Evolutionary conservation across 345 rosid species (phyloP).

Genomic region (Salix udensis): DNA sequence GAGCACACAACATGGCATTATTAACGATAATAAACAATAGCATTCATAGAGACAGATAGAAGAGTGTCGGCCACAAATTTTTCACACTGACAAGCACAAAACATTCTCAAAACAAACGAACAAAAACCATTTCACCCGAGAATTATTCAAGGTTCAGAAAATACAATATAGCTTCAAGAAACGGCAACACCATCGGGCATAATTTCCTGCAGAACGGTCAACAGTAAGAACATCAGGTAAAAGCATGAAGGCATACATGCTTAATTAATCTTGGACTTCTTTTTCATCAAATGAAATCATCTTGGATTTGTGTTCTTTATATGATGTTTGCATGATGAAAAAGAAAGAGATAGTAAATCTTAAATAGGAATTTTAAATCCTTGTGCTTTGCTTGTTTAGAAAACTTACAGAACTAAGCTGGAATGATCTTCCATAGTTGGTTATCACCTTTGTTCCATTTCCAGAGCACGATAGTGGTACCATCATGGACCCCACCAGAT

Average conservation of each 20-base stretch:
- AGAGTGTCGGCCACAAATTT: not conserved
- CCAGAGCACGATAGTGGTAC: conserved; percentile 70
- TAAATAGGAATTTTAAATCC: not conserved
- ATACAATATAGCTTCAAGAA: conserved; percentile 5
- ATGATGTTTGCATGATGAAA: not conserved
- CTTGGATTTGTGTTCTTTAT: not conserved
- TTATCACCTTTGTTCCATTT: conserved; percentile 80
- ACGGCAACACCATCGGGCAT: not conserved
- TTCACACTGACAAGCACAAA: not conserved
- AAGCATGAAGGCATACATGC: not conserved
- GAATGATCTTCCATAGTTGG: conserved; percentile 78
- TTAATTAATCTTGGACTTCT: not conserved
- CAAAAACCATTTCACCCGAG: conserved; percentile 3
- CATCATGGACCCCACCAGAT: conserved; percentile 74
- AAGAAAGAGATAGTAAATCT: not conserved
- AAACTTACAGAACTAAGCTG: conserved; percentile 55
- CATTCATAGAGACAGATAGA: not conserved
- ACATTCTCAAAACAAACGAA: not conserved
- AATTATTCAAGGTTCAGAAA: not conserved
- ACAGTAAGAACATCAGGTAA: not conserved
- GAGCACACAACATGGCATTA: not conserved
- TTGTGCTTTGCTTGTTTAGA: conserved; percentile 4
- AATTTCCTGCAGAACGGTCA: not conserved
- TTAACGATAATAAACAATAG: not conserved
- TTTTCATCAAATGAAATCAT: not conserved